Evolutionary conservation across 2,329 filamentous ascomycete genomes (phyloP).

Genomic region (Aspergillus pseudoviridinutans): DNA sequence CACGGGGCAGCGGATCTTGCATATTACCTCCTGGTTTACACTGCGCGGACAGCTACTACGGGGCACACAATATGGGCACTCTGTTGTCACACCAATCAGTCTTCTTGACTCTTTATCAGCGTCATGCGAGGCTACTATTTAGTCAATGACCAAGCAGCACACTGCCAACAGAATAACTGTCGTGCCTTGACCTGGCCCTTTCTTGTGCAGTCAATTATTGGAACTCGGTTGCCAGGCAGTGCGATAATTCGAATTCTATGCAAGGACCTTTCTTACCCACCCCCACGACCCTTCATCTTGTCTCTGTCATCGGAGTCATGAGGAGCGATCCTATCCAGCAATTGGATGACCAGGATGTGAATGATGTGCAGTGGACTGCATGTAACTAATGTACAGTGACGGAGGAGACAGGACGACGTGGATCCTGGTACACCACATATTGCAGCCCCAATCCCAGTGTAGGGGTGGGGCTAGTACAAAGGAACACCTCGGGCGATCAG

Average conservation of each 20-base stretch:
- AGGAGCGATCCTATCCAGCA: not conserved
- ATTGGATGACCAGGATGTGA: not conserved
- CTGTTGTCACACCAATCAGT: not conserved
- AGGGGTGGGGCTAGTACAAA: constrained; percentile 9
- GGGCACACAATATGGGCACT: not conserved
- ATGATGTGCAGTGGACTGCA: not conserved
- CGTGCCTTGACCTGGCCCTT: not conserved
- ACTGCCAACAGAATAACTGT: not conserved
- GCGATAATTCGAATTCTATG: not conserved
- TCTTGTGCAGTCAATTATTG: not conserved
- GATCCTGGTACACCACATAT: constrained; percentile 7
- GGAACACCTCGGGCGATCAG: constrained; percentile 19
- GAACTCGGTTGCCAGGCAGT: not conserved
- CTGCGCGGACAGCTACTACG: not conserved
- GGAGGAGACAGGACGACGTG: constrained; percentile 8
- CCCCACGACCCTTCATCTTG: not conserved
- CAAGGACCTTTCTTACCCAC: not conserved
- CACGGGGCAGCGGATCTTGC: constrained; percentile 21
- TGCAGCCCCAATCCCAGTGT: constrained; percentile 10
- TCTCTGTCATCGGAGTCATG: not conserved
- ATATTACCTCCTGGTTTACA: constrained; percentile 1
- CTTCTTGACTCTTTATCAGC: not conserved
- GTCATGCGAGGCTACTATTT: not conserved
- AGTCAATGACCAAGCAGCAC: not conserved
- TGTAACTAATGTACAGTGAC: constrained; percentile 5